phyloP scores from a whole-genome alignment of 2,329 filamentous ascomycete species.

The Xylariaceae sp. region DNA sequence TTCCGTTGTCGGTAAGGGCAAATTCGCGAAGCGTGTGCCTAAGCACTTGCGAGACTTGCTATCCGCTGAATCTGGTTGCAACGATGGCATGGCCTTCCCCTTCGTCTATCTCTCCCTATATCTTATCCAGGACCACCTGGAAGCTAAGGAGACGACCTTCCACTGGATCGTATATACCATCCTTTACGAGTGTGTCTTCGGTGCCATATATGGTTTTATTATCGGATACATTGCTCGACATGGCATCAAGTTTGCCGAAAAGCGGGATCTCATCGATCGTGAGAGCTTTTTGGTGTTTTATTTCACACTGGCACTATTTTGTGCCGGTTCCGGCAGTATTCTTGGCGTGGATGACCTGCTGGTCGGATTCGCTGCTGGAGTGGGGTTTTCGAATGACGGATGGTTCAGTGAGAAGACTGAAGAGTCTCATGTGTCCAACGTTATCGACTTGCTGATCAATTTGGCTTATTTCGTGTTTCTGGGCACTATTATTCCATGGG shows the following conservation, averaged over 20 bases:
- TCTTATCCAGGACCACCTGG: conserved; percentile 73
- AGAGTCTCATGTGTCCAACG: conserved; percentile 97
- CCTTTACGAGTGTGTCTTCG: conserved; percentile 93
- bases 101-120: conserved; percentile 94
- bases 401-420: conserved; percentile 99
- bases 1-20: conserved; percentile 97
- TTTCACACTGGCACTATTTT: conserved; percentile 93
- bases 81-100: conserved; percentile 99
- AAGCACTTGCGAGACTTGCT: conserved; percentile 95
- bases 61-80: conserved; percentile 95
- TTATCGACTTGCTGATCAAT: conserved; percentile 95
- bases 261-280: conserved; percentile 80
- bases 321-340: conserved; percentile 86
- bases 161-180: conserved; percentile 89
- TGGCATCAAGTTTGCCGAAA: conserved; percentile 83
- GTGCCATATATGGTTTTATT: conserved; percentile 79
- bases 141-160: conserved; percentile 65
- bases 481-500: conserved; percentile 95
- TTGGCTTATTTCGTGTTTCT: conserved; percentile 98
- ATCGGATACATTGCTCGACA: conserved; percentile 89
- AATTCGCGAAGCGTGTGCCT: conserved; percentile 94
- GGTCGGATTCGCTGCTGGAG: conserved; percentile 89
- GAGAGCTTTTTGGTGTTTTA: conserved; percentile 99
- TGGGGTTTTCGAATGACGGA: conserved; percentile 98
- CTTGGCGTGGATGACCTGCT: conserved; percentile 90